Percentiles rank a stretch among this genome's conserved stretches.
Evolutionary conservation across 495 filamentous ascomycete genomes (phyloP).

Genomic region (Annulohypoxylon moriforme): DNA sequence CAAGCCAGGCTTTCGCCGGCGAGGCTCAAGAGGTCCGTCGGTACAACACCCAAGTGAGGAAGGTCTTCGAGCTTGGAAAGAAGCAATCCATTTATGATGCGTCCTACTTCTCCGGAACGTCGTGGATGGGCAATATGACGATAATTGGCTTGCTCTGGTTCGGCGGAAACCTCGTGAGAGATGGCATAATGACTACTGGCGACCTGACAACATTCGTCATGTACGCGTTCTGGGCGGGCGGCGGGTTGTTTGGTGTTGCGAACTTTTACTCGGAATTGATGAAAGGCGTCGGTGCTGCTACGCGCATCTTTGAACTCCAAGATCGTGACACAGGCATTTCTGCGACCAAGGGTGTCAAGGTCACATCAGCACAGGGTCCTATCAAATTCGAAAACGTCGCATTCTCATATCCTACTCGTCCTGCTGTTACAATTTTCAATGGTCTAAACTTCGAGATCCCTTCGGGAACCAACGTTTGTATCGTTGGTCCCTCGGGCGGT

Average conservation of each 20-base stretch:
- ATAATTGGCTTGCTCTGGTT: conserved; percentile 92
- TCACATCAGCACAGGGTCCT: conserved; percentile 83
- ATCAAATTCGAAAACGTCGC: conserved; percentile 87
- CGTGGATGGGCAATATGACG: conserved; percentile 94
- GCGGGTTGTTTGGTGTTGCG: conserved; percentile 89
- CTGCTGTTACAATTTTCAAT: conserved; percentile 90
- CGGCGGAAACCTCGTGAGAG: conserved; percentile 88
- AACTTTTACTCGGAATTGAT: conserved; percentile 98
- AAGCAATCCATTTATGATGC: conserved; percentile 87
- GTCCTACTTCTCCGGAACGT: conserved; percentile 89
- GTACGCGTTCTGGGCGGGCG: conserved; percentile 95
- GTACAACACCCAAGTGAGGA: conserved; percentile 91
- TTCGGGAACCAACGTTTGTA: conserved; percentile 92
- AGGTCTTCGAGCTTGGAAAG: conserved; percentile 89
- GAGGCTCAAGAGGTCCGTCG: conserved; percentile 88
- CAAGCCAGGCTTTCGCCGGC: conserved; percentile 93
- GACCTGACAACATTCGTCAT: conserved; percentile 98
- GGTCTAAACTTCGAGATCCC: conserved; percentile 89
- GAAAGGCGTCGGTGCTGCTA: conserved; percentile 97
- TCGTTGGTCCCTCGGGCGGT: conserved; percentile 94
- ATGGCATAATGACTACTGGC: conserved; percentile 86
- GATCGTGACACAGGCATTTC: conserved; percentile 89
- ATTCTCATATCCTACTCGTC: conserved; percentile 91
- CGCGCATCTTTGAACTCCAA: conserved; percentile 93
- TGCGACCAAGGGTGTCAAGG: conserved; percentile 79